Evolutionary conservation across 495 filamentous ascomycete species (phyloP).

Genomic region (Penicillium canescens): DNA sequence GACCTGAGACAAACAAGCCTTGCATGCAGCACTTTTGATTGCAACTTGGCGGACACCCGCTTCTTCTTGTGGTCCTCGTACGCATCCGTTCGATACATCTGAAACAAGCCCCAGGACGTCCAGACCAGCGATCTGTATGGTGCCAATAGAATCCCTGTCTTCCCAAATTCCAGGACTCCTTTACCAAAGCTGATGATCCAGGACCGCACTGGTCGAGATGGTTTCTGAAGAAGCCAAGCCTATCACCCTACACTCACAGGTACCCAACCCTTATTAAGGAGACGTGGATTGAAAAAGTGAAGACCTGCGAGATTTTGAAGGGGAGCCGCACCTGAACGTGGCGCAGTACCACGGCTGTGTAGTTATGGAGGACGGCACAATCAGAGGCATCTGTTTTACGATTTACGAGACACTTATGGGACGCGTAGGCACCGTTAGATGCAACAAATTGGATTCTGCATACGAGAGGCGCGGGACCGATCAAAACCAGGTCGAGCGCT

Average conservation of each 20-base stretch:
- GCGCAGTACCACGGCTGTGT: conserved; percentile 30
- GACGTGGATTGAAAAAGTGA: conserved; percentile 9
- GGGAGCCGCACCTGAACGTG: conserved; percentile 29
- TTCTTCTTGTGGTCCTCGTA: background rate
- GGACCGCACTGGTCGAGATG: background rate
- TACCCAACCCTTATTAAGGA: conserved; percentile 5
- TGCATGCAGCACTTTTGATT: background rate
- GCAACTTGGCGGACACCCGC: background rate
- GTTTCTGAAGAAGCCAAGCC: conserved; percentile 9
- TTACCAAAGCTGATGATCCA: background rate
- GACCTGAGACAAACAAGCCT: background rate
- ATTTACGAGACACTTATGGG: conserved; percentile 26
- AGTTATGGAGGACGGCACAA: conserved; percentile 22
- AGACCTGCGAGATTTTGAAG: conserved; percentile 22
- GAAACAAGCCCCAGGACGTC: background rate
- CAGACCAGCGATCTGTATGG: background rate
- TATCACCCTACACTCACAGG: conserved; percentile 6
- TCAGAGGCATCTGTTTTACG: conserved; percentile 33
- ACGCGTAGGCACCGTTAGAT: conserved; percentile 20
- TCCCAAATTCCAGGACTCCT: conserved; percentile 1
- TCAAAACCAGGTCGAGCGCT: background rate
- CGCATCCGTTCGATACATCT: background rate
- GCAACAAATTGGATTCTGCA: conserved; percentile 16
- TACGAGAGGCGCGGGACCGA: background rate
- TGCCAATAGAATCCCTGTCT: conserved; percentile 3